These are phyloP conservation scores for Peronospora belbahrii DNA, from an alignment of 352 stramenopile species.

Conservation along the genomic window DNA sequence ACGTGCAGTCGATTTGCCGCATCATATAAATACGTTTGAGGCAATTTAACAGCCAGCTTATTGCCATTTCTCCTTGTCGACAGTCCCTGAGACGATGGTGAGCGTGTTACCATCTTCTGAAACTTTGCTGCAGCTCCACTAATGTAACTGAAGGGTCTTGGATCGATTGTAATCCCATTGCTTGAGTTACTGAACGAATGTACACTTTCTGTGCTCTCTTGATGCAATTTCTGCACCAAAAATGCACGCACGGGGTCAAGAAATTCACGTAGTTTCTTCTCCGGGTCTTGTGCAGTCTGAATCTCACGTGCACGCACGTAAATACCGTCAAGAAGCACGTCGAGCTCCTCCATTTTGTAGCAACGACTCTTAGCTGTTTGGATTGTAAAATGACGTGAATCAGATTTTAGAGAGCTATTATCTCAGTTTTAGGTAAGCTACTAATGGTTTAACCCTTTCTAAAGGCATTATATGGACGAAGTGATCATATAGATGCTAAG, in stretches of 20 bases:
- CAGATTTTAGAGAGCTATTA: conserved; percentile 1
- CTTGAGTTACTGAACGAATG: conserved; percentile 23
- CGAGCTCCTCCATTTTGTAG: conserved; percentile 43
- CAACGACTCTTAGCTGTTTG: background rate
- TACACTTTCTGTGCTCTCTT: conserved; percentile 4
- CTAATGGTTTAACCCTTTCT: no score
- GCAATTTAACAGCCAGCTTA: conserved; percentile 5
- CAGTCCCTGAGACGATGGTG: conserved; percentile 6
- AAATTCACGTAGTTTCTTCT: conserved; percentile 32
- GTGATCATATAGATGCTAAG: no score
- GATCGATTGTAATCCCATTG: background rate
- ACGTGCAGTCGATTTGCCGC: conserved; percentile 31
- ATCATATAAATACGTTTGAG: conserved; percentile 29
- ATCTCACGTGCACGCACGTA: conserved; percentile 40
- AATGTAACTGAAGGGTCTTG: conserved; percentile 20
- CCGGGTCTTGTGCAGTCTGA: conserved; percentile 28
- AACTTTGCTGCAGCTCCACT: conserved; percentile 30
- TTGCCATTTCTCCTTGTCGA: conserved; percentile 8
- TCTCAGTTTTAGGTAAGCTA: no score
- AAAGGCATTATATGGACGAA: no score
- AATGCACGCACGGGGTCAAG: conserved; percentile 46
- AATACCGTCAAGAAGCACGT: conserved; percentile 47
- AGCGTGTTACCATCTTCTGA: conserved; percentile 27
- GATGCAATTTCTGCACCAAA: conserved; percentile 23
- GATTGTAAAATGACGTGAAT: background rate